Evolutionary conservation across 148 eudicot genomes (phyloP).

Genomic region (Rhododendron vialii): DNA sequence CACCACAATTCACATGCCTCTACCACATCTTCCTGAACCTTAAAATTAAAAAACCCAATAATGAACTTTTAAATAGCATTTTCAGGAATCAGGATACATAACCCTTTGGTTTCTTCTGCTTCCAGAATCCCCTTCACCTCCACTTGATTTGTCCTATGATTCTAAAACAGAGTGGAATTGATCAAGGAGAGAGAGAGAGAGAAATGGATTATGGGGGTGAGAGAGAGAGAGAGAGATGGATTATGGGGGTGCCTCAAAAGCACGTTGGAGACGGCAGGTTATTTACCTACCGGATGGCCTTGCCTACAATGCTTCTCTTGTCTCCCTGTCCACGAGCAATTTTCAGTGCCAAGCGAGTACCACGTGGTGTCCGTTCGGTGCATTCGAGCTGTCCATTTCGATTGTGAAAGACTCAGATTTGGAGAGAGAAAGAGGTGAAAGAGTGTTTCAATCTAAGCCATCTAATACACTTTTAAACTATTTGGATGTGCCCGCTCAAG

Average conservation of each 20-base stretch:
- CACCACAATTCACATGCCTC: slow-evolving; percentile 20
- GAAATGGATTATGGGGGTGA: background rate
- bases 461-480: too few species aligned
- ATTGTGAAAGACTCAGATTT: too few species aligned
- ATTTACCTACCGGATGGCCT: background rate
- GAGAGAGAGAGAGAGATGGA: slow-evolving; percentile 4
- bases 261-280: background rate
- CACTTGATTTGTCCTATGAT: background rate
- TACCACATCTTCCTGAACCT: slow-evolving; percentile 2
- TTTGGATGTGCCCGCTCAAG: rapidly evolving
- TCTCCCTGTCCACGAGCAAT: background rate
- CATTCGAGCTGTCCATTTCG: too few species aligned
- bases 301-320: background rate
- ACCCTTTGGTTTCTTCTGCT: slow-evolving; percentile 11
- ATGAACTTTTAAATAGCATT: background rate
- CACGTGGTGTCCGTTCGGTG: too few species aligned
- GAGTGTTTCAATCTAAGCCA: too few species aligned
- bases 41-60: background rate
- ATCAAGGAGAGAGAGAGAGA: background rate
- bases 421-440: too few species aligned
- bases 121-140: background rate
- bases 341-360: too few species aligned
- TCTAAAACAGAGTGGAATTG: slow-evolving; percentile 9
- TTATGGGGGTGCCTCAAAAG: background rate
- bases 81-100: background rate